These are phyloP conservation scores for Brassica nigra DNA, from an alignment of 345 rosid species.

Conservation along the genomic window DNA sequence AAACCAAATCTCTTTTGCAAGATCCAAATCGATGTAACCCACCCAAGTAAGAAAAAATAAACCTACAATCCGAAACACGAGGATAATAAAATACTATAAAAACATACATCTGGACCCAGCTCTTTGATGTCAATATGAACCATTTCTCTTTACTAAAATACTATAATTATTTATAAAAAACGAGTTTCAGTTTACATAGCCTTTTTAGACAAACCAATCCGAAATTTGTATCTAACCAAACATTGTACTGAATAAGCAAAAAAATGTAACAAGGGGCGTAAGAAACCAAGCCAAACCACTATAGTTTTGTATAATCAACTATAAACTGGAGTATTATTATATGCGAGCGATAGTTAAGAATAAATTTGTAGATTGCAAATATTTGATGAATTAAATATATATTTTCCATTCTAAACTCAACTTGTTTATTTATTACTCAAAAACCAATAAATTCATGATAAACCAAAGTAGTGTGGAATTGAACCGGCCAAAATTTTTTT, in stretches of 20 bases:
- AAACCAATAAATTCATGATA: neutral
- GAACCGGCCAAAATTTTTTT: conserved; percentile 7
- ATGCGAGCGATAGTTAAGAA: neutral
- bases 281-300: conserved; percentile 14
- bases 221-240: neutral
- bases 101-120: neutral
- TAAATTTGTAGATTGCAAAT: neutral
- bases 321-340: neutral
- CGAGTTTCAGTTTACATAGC: conserved; percentile 6
- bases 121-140: neutral
- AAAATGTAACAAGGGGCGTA: neutral
- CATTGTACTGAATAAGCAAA: neutral
- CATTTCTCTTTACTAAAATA: neutral
- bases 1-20: conserved; percentile 3
- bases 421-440: neutral
- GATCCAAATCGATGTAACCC: conserved; percentile 32
- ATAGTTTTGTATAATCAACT: neutral
- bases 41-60: neutral
- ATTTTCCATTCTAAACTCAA: neutral
- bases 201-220: conserved; percentile 17
- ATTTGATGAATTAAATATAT: too few relatives aligned
- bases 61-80: conserved; percentile 31
- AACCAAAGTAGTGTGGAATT: conserved; percentile 9
- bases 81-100: conserved; percentile 16
- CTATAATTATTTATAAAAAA: neutral